These are phyloP conservation scores for Lactarius hatsudake DNA, from an alignment of 768 basidiomycete genomes.

Conservation along the genomic window DNA sequence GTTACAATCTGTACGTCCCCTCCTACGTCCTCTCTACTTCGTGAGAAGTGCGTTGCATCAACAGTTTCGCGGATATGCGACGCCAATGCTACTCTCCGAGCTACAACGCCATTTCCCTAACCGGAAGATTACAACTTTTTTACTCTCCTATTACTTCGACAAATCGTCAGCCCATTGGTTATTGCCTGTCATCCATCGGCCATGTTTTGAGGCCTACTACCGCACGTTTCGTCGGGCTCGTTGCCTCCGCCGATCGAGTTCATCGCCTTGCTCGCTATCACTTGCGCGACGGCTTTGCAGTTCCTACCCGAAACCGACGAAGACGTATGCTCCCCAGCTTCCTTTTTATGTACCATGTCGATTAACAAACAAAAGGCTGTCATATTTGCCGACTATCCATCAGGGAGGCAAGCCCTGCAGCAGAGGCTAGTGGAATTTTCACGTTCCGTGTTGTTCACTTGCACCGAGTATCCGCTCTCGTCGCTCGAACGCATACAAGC, in stretches of 20 bases:
- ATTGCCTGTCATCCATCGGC: constrained; percentile 28
- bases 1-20: constrained; percentile 8
- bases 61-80: constrained; percentile 17
- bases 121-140: constrained; percentile 27
- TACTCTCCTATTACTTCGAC: constrained; percentile 30
- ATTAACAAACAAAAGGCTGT: constrained; percentile 9
- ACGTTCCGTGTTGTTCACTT: constrained; percentile 23
- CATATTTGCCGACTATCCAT: constrained; percentile 26
- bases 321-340: constrained; percentile 20
- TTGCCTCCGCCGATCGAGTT: constrained; percentile 28
- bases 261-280: constrained; percentile 28
- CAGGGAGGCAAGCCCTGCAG: constrained; percentile 27
- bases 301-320: constrained; percentile 29
- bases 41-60: not conserved
- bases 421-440: constrained; percentile 27
- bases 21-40: not conserved
- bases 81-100: constrained; percentile 8
- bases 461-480: constrained; percentile 17
- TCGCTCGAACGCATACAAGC: constrained; percentile 30
- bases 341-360: not conserved
- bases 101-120: constrained; percentile 27
- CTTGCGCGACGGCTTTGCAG: constrained; percentile 29
- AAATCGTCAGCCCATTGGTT: constrained; percentile 28
- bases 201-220: constrained; percentile 28
- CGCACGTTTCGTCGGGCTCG: constrained; percentile 23